Conservation (phyloP, 768 basidiomycete genomes). For the Boletus rubescentipes region DNA sequence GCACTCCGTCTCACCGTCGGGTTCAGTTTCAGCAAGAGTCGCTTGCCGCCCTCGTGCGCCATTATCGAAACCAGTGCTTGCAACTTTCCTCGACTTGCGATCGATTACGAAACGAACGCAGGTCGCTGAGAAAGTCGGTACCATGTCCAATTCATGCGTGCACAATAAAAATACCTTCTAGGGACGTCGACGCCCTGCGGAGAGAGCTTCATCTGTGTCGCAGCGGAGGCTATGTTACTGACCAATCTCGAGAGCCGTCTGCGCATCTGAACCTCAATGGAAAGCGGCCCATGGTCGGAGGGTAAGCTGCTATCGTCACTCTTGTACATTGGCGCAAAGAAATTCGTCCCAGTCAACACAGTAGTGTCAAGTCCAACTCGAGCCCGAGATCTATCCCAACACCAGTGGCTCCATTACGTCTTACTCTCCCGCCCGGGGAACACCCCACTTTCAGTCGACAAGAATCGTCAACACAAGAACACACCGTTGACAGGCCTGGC, state of each 20-base stretch:
- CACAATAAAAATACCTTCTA: constrained; percentile 25
- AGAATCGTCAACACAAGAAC: constrained; percentile 18
- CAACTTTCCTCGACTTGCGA: constrained; percentile 40
- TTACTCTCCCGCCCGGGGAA: constrained; percentile 67
- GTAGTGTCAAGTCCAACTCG: constrained; percentile 40
- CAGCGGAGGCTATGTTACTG: constrained; percentile 28
- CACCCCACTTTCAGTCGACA: constrained; percentile 36
- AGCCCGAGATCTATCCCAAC: constrained; percentile 61
- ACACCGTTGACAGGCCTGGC: constrained; percentile 40
- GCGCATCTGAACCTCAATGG: constrained; percentile 52
- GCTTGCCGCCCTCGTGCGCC: constrained; percentile 64
- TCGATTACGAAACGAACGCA: constrained; percentile 38
- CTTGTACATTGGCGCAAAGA: neutral
- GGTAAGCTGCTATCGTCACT: constrained; percentile 34
- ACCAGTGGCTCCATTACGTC: constrained; percentile 58
- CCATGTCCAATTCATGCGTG: constrained; percentile 1
- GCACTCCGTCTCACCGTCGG: neutral
- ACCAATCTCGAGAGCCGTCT: constrained; percentile 34
- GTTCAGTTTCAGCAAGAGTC: constrained; percentile 77
- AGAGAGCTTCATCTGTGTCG: constrained; percentile 51
- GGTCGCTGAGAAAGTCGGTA: constrained; percentile 53
- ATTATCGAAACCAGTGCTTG: constrained; percentile 56
- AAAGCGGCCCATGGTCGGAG: constrained; percentile 58
- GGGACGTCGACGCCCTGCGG: constrained; percentile 48
- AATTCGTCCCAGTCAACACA: constrained; percentile 16